phyloP scores from a whole-genome alignment of 805 yeast species.

The Ogataea ganodermae region DNA sequence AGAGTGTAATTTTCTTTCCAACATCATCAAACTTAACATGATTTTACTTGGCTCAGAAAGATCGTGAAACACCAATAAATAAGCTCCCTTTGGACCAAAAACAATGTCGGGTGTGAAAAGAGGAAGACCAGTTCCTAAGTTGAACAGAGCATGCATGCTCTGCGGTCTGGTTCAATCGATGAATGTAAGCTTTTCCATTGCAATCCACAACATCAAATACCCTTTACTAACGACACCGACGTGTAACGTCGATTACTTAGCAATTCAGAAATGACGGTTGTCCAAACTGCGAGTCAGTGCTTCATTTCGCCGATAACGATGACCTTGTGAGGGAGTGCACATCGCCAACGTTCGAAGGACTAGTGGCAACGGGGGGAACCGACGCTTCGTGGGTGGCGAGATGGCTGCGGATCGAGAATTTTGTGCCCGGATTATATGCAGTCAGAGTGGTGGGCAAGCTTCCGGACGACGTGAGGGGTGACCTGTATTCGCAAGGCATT shows the following conservation, averaged over 20 bases:
- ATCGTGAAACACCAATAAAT: too few species aligned
- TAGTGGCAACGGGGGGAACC: conserved; percentile 86
- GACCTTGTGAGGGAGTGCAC: conserved; percentile 87
- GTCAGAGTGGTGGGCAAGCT: conserved; percentile 89
- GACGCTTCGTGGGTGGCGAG: conserved; percentile 92
- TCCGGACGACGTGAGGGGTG: conserved; percentile 81
- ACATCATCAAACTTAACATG: too few species aligned
- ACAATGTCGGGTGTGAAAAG: conserved; percentile 26
- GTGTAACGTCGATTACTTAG: conserved; percentile 22
- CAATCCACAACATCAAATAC: not conserved
- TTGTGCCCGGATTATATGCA: conserved; percentile 89
- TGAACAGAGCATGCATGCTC: conserved; percentile 95
- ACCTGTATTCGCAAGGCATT: conserved; percentile 71
- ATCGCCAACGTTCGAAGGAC: conserved; percentile 94
- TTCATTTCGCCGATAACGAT: conserved; percentile 76
- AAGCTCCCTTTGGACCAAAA: too few species aligned
- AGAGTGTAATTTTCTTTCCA: not conserved
- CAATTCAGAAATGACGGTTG: conserved; percentile 84
- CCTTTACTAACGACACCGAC: conserved; percentile 2
- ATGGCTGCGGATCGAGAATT: conserved; percentile 90
- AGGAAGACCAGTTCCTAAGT: conserved; percentile 48
- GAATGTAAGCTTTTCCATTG: conserved; percentile 42
- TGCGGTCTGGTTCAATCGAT: conserved; percentile 91
- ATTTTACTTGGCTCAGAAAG: too few species aligned
- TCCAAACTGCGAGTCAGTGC: conserved; percentile 91